Evolutionary conservation across 306 rosid genomes (phyloP), one percentile per base, ranked within the genome.

Genomic region (Lupinus albus): DNA sequence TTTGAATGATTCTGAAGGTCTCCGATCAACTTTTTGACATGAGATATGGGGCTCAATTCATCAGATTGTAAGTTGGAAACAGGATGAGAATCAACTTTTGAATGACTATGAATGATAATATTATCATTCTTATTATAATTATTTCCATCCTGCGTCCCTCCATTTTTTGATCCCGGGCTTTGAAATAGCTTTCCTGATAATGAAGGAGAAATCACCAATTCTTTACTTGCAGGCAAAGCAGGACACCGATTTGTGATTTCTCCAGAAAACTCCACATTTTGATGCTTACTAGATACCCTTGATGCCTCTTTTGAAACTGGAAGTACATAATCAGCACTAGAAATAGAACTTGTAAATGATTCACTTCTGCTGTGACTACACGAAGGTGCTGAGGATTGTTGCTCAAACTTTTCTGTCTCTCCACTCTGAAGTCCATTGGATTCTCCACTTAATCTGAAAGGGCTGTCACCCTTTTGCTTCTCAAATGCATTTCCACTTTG

Each of bases 271-370:
- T 64, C 81, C 57, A 44, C 79, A 77, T 62, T 74, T 78, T 76
- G 83, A 36, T 74, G 80, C 72, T 72, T 75, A 70, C 35, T 70
- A 28, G 84, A 73, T 69, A 78, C 61, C 49, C 67, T 71, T 46
- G 79, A 78, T 70, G 72, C 71, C 70, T 70, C 91, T 70, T 83
- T 80, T 12, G 75, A 70, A 72, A 78, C 74, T 59, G 88, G 82
- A 50, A 70, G 82, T 74, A 79, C 76, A 72, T 63, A 84, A 68
- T 87, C 96, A 46, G 72, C 61, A 79, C 93, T 86, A 47, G 87
- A 89, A 61, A 83, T 74, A 46, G 87, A 86, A 76, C 94, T 89
- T 50, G 98, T 84, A 51, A 85, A 81, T 70, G 97, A 88, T 69
- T 73, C 94, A 44, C 95, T 89, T 82, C 97, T 75, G 79, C 91